Conservation (phyloP, 2,329 filamentous ascomycete genomes). For the Colletotrichum liaoningense region DNA sequence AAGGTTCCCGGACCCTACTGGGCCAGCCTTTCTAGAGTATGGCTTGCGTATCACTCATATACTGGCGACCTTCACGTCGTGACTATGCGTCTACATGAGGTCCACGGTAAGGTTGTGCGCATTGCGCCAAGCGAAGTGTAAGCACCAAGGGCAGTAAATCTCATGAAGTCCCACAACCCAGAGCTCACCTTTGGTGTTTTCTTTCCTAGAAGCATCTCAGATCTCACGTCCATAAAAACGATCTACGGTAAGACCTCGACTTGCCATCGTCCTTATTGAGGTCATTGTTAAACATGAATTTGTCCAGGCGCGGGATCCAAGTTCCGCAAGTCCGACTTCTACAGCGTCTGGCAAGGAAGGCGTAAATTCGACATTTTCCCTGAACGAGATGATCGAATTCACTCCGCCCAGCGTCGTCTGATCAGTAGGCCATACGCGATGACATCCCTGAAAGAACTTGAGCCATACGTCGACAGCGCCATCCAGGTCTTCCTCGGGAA, state of each 20-base stretch:
- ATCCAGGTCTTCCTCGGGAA: slow-evolving; percentile 9
- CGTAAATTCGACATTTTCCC: slow-evolving; percentile 21
- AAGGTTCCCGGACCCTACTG: slow-evolving; percentile 4
- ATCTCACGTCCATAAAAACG: slow-evolving; percentile 7
- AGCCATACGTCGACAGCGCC: slow-evolving; percentile 21
- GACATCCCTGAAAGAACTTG: slow-evolving; percentile 12
- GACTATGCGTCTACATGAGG: slow-evolving; percentile 10
- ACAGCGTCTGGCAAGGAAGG: slow-evolving; percentile 22
- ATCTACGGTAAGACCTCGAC: slow-evolving; percentile 1
- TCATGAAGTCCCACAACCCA: rapidly evolving
- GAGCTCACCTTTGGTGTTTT: neutral
- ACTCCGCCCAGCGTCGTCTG: slow-evolving; percentile 10
- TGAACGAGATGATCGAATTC: slow-evolving; percentile 12
- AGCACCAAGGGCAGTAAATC: neutral
- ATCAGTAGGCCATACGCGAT: slow-evolving; percentile 19
- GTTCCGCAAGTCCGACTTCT: slow-evolving; percentile 22
- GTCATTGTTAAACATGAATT: neutral
- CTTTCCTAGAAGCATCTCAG: slow-evolving; percentile 10
- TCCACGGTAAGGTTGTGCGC: slow-evolving; percentile 1
- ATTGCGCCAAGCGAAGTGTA: slow-evolving; percentile 19
- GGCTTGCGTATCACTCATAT: slow-evolving; percentile 16
- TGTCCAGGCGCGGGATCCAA: slow-evolving; percentile 9
- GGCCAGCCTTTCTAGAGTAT: slow-evolving; percentile 10
- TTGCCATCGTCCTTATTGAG: neutral
- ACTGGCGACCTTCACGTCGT: slow-evolving; percentile 18